These are phyloP conservation scores for Pythium folliculosum DNA, from an alignment of 352 stramenopile genomes.

Conservation along the genomic window DNA sequence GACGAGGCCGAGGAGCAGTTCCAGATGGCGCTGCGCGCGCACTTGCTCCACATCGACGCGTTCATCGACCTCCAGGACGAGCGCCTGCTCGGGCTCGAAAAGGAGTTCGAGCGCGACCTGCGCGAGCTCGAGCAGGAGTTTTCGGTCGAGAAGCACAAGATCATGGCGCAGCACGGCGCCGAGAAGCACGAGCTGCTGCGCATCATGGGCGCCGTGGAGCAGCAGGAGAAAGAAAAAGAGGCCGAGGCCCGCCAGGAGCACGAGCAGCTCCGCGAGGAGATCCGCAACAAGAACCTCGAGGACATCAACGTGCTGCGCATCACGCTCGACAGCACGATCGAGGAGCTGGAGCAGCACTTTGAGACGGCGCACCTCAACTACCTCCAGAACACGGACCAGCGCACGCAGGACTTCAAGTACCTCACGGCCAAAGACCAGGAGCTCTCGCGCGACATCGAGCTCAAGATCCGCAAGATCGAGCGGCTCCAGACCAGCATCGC, in stretches of 20 bases:
- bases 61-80: conserved; percentile 92
- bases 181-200: conserved; percentile 81
- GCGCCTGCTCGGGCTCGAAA: conserved; percentile 86
- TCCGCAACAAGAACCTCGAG: conserved; percentile 95
- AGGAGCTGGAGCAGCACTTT: conserved; percentile 95
- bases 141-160: conserved; percentile 79
- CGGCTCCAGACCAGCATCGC: conserved; percentile 87
- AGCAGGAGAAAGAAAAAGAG: conserved; percentile 81
- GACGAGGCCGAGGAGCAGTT: conserved; percentile 94
- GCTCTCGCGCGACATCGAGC: conserved; percentile 91
- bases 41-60: conserved; percentile 91
- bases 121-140: conserved; percentile 85
- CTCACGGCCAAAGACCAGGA: conserved; percentile 92
- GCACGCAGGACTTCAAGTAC: conserved; percentile 94
- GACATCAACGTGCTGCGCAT: conserved; percentile 94
- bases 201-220: conserved; percentile 87
- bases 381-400: conserved; percentile 93
- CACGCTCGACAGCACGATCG: conserved; percentile 91
- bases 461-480: conserved; percentile 94
- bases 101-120: conserved; percentile 90
- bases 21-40: conserved; percentile 86
- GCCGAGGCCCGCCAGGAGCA: conserved; percentile 75
- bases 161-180: conserved; percentile 62
- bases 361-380: conserved; percentile 92
- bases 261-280: conserved; percentile 92